A percentile compares a stretch with the other conserved stretches of the same genome.
Evolutionary conservation across 257 asterid genomes (phyloP).

Genomic region (Lantana camara): DNA sequence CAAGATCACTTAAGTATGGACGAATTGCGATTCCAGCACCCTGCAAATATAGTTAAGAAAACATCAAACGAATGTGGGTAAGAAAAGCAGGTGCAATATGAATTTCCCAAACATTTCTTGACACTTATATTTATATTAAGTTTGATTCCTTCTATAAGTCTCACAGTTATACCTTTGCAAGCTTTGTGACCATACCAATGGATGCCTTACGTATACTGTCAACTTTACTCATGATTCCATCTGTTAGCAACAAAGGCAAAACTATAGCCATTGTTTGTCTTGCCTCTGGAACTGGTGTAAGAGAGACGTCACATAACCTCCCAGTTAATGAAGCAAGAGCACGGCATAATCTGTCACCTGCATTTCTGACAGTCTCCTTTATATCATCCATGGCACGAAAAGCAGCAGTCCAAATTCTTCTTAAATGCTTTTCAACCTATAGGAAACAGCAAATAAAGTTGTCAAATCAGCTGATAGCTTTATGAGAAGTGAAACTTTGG

Average conservation of each 20-base stretch:
- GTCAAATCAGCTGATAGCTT: conserved; percentile 18
- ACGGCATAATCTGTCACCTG: conserved; percentile 95
- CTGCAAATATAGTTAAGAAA: conserved; percentile 40
- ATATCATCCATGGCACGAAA: conserved; percentile 98
- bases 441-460: conserved; percentile 25
- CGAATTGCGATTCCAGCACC: conserved; percentile 94
- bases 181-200: conserved; percentile 80
- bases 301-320: conserved; percentile 90
- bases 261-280: conserved; percentile 79
- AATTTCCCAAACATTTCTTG: conserved; percentile 6
- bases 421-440: conserved; percentile 88
- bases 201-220: conserved; percentile 92
- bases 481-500: conserved; percentile 22
- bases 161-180: conserved; percentile 69
- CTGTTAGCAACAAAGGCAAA: conserved; percentile 83
- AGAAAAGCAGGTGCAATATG: conserved; percentile 7
- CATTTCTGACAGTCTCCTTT: conserved; percentile 94
- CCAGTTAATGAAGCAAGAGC: conserved; percentile 78
- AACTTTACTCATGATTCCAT: conserved; percentile 94
- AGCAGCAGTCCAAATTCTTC: conserved; percentile 85
- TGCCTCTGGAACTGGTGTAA: conserved; percentile 79
- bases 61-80: conserved; percentile 15
- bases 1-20: conserved; percentile 88
- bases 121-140: background rate
- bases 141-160: conserved; percentile 13